Evolutionary conservation across 2,329 filamentous ascomycete genomes (phyloP).

Genomic region (Colletotrichum liaoningense): DNA sequence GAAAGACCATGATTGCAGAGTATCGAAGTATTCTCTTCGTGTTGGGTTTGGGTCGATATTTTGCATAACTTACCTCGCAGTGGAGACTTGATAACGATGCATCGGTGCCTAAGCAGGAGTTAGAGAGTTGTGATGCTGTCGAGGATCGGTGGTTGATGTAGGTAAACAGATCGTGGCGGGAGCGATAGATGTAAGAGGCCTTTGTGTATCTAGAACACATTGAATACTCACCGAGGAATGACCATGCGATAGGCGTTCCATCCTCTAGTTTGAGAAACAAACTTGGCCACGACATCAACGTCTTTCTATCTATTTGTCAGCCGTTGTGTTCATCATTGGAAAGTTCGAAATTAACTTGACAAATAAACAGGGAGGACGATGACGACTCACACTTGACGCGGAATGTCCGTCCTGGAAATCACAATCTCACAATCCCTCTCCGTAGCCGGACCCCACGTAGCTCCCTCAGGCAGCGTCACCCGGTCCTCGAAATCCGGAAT

Average conservation of each 20-base stretch:
- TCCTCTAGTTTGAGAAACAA: conserved; percentile 57
- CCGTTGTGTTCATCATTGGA: background rate
- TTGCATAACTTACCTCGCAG: conserved; percentile 58
- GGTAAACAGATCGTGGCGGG: background rate
- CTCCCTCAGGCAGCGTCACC: conserved; percentile 53
- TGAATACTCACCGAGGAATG: conserved; percentile 60
- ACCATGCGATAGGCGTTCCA: conserved; percentile 70
- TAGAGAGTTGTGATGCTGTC: background rate
- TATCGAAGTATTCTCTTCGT: background rate
- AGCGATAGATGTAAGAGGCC: too few species aligned
- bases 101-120: conserved; percentile 60
- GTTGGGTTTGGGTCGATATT: background rate
- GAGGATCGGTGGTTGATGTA: background rate
- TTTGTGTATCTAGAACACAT: too few species aligned
- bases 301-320: conserved; percentile 47
- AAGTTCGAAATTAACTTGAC: background rate
- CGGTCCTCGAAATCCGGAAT: conserved; percentile 49
- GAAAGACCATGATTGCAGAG: background rate
- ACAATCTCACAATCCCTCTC: conserved; percentile 68
- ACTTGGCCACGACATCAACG: conserved; percentile 57
- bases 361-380: too few species aligned
- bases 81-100: conserved; percentile 71
- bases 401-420: conserved; percentile 65
- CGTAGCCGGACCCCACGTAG: conserved; percentile 66
- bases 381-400: conserved; percentile 59